Evolutionary conservation across 164 flowering plant species (phyloP).

Genomic region (Macadamia tetraphylla): DNA sequence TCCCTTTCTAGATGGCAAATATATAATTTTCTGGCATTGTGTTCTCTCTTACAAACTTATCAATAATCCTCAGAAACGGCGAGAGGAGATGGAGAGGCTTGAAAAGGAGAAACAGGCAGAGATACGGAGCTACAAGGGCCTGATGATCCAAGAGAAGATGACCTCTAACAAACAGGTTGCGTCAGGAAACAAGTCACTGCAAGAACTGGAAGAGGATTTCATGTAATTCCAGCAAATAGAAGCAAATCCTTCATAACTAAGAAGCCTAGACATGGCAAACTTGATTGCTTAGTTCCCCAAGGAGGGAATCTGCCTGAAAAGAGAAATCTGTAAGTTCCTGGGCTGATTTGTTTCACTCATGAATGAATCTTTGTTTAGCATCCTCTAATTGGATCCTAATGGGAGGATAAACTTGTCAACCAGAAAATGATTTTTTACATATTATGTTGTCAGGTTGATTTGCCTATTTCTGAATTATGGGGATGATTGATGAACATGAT

Average conservation of each 20-base stretch:
- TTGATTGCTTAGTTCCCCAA: neutral
- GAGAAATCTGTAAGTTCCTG: neutral
- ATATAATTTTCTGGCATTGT: no score
- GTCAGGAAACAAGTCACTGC: conserved; percentile 64
- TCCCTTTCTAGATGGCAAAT: no score
- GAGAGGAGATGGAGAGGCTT: conserved; percentile 87
- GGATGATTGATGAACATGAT: no score
- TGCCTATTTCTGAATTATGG: neutral
- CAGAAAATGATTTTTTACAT: neutral
- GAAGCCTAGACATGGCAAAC: neutral
- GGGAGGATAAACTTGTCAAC: neutral
- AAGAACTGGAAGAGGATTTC: conserved; percentile 95
- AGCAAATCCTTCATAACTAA: neutral
- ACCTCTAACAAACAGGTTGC: conserved; percentile 94
- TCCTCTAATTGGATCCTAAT: neutral
- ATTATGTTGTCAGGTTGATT: neutral
- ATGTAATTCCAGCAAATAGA: conserved; percentile 41
- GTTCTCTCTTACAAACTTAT: neutral
- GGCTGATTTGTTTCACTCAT: neutral
- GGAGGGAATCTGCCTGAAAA: neutral
- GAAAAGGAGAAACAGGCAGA: conserved; percentile 94
- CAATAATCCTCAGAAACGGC: conserved; percentile 56
- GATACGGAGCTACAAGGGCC: conserved; percentile 89
- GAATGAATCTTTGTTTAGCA: neutral
- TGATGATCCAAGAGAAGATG: conserved; percentile 96